These are phyloP conservation scores for Cyberlindnera meyerae DNA, from an alignment of 805 yeast species.

Conservation along the genomic window DNA sequence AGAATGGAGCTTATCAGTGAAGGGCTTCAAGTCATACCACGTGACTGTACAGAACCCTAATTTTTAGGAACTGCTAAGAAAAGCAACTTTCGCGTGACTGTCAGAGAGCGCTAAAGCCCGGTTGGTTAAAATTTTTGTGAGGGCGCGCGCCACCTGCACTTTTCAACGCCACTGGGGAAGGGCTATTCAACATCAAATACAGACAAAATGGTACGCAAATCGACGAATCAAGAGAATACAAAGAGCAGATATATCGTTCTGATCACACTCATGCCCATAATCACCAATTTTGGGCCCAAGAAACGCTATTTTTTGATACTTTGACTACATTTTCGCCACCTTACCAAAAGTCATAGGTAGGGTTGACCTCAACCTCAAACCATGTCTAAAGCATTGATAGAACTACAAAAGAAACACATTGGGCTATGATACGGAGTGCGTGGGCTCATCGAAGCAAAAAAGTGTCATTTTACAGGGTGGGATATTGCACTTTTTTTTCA, in stretches of 20 bases:
- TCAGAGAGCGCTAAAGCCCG: not conserved
- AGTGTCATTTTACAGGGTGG: constrained; percentile 12
- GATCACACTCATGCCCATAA: not conserved
- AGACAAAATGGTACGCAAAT: constrained; percentile 17
- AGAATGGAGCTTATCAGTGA: too few relatives aligned
- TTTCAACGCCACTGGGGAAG: constrained; percentile 10
- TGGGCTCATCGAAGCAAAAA: constrained; percentile 11
- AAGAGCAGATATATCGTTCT: not conserved
- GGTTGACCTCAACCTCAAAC: not conserved
- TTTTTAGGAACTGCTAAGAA: too few relatives aligned
- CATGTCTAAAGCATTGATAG: constrained; percentile 8
- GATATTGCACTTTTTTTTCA: constrained; percentile 11
- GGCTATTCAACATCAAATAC: constrained; percentile 2
- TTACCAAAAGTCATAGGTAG: not conserved
- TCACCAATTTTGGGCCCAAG: not conserved
- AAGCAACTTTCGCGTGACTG: too few relatives aligned
- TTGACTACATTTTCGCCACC: not conserved
- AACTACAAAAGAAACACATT: constrained; percentile 6
- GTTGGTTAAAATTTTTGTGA: constrained; percentile 8
- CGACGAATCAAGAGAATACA: not conserved
- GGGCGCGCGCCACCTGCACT: constrained; percentile 10
- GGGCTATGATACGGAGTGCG: constrained; percentile 2
- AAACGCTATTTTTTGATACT: not conserved
- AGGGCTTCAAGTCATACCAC: too few relatives aligned
- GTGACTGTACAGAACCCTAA: too few relatives aligned